Evolutionary conservation across 768 basidiomycete genomes (phyloP).

Genomic region (Phaeotremella skinneri): DNA sequence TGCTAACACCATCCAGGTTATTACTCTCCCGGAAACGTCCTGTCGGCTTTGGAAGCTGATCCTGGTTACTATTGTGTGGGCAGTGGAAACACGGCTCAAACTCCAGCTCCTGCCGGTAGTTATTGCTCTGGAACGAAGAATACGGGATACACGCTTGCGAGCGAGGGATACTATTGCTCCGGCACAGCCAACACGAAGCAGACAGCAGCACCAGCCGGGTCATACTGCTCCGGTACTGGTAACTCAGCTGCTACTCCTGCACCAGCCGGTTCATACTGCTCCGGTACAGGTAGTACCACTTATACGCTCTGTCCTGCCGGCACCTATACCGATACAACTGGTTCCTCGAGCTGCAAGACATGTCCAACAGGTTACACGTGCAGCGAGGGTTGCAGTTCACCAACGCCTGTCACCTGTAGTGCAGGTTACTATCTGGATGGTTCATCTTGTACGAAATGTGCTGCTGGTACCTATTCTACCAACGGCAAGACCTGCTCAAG

Average conservation of each 20-base stretch:
- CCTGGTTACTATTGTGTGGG: slow-evolving; percentile 4
- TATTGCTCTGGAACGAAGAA: slow-evolving; percentile 2
- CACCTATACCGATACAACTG: slow-evolving; percentile 2
- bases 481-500: slow-evolving; percentile 1
- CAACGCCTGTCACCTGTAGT: neutral
- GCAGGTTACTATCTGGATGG: neutral
- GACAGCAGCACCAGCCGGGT: slow-evolving; percentile 6
- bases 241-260: slow-evolving; percentile 5
- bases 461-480: slow-evolving; percentile 2
- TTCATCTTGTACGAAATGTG: neutral
- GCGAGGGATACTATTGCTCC: slow-evolving; percentile 1
- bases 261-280: slow-evolving; percentile 6
- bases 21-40: too few relatives aligned
- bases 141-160: neutral
- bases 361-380: slow-evolving; percentile 6
- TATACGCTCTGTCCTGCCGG: neutral
- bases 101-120: slow-evolving; percentile 1
- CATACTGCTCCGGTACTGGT: slow-evolving; percentile 1
- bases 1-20: too few relatives aligned
- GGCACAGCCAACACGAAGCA: slow-evolving; percentile 3
- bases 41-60: too few relatives aligned
- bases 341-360: slow-evolving; percentile 2
- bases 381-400: neutral
- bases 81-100: neutral
- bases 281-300: slow-evolving; percentile 1